Percentiles rank a stretch among this genome's conserved stretches.
Evolutionary conservation across 2,329 filamentous ascomycete species (phyloP).

Genomic region (Penicillium sp.): DNA sequence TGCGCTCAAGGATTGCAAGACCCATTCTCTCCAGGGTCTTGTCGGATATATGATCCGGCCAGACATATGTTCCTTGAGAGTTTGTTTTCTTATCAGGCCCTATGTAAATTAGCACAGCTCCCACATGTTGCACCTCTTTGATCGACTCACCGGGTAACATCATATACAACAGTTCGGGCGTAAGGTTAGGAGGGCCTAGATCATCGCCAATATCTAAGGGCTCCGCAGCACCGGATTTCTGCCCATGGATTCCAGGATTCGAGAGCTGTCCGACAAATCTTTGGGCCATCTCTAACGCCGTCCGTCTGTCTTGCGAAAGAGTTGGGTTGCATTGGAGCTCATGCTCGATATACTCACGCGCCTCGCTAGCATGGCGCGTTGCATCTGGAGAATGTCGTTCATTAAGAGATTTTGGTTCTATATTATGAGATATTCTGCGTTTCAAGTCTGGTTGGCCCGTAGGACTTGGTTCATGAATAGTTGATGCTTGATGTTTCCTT

Average conservation of each 20-base stretch:
- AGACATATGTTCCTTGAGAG: constrained; percentile 22
- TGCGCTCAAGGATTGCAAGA: constrained; percentile 26
- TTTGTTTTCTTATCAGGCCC: constrained; percentile 23
- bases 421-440: constrained; percentile 16
- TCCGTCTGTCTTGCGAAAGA: constrained; percentile 27
- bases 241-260: constrained; percentile 22
- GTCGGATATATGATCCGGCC: constrained; percentile 30
- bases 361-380: constrained; percentile 26
- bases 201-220: constrained; percentile 15
- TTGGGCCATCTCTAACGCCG: constrained; percentile 20
- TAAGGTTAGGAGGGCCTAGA: constrained; percentile 17
- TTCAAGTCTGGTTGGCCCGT: constrained; percentile 8
- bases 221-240: constrained; percentile 12
- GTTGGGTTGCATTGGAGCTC: constrained; percentile 28
- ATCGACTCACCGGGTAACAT: constrained; percentile 24
- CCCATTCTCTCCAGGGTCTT: constrained; percentile 28
- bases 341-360: constrained; percentile 28
- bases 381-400: constrained; percentile 20
- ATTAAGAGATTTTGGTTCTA: constrained; percentile 9
- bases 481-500: constrained; percentile 13
- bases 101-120: constrained; percentile 6
- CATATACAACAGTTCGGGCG: constrained; percentile 29
- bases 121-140: neutral
- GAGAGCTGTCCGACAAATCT: constrained; percentile 27
- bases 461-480: neutral